Conservation (phyloP, 2,329 filamentous ascomycete species). For the Lasiodiplodia citricola region DNA sequence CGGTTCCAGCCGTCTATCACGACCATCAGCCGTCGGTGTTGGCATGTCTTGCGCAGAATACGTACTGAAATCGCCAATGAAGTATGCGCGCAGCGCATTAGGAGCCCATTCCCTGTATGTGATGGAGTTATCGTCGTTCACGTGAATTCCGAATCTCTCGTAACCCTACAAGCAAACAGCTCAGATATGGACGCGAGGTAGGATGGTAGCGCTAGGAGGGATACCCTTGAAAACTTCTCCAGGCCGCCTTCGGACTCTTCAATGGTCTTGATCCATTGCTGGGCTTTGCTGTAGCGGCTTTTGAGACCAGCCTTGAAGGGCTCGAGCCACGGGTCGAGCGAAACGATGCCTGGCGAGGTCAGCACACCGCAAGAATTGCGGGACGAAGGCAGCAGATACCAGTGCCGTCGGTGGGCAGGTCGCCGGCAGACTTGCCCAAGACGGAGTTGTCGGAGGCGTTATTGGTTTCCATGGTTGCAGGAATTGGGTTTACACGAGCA, state of each 20-base stretch:
- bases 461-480: conserved; percentile 40
- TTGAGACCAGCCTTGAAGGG: conserved; percentile 82
- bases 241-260: conserved; percentile 84
- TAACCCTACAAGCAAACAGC: conserved; percentile 65
- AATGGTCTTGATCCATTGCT: conserved; percentile 86
- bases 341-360: conserved; percentile 71
- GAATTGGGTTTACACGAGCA: background rate
- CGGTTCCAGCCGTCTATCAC: conserved; percentile 78
- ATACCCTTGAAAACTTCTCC: conserved; percentile 85
- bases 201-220: background rate
- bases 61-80: conserved; percentile 94
- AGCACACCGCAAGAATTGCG: conserved; percentile 28
- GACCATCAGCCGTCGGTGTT: conserved; percentile 8
- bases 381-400: conserved; percentile 55
- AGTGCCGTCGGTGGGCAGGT: conserved; percentile 72
- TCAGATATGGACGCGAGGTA: background rate
- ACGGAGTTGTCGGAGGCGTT: conserved; percentile 53
- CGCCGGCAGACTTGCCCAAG: conserved; percentile 51
- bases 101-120: conserved; percentile 96
- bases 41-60: conserved; percentile 23
- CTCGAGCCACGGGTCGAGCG: conserved; percentile 86
- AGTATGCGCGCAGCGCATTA: conserved; percentile 80
- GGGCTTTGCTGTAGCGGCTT: conserved; percentile 76
- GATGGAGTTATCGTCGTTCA: conserved; percentile 81
- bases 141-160: conserved; percentile 85